Conservation (phyloP, 2,329 filamentous ascomycete genomes). For the Penicillium hesseltinei region DNA sequence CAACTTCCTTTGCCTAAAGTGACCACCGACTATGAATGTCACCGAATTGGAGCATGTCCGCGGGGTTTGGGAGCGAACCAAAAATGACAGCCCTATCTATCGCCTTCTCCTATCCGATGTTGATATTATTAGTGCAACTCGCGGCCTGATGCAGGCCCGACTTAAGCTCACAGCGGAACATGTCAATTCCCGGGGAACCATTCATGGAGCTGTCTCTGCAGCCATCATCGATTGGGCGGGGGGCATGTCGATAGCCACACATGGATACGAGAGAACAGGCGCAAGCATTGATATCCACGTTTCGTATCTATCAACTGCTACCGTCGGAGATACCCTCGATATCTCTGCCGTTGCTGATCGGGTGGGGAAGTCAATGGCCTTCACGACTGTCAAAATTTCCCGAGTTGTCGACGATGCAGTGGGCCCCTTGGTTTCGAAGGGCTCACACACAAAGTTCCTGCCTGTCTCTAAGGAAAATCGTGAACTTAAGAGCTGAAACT, state of each 20-base stretch:
- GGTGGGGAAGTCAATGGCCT: constrained; percentile 11
- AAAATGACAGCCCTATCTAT: constrained; percentile 9
- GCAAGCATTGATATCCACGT: constrained; percentile 9
- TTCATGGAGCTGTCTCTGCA: constrained; percentile 9
- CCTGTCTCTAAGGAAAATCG: constrained; percentile 11
- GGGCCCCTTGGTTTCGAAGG: constrained; percentile 7
- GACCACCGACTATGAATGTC: neutral
- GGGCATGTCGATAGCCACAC: constrained; percentile 10
- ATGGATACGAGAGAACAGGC: constrained; percentile 9
- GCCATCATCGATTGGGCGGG: constrained; percentile 11
- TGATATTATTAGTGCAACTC: constrained; percentile 2
- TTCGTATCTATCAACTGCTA: constrained; percentile 10
- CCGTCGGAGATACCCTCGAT: constrained; percentile 1
- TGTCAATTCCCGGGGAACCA: constrained; percentile 9
- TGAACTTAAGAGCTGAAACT: neutral
- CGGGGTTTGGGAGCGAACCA: constrained; percentile 10
- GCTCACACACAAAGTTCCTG: constrained; percentile 11
- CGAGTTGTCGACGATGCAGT: constrained; percentile 4
- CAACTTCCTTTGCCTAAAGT: neutral
- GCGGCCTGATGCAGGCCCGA: constrained; percentile 7
- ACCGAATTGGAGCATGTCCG: constrained; percentile 8
- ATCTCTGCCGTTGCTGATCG: constrained; percentile 6
- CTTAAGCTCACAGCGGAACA: constrained; percentile 10
- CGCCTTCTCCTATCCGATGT: constrained; percentile 7
- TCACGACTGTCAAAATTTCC: constrained; percentile 7